phyloP scores from a whole-genome alignment of 2,329 filamentous ascomycete species.

The Diaporthe amygdali region DNA sequence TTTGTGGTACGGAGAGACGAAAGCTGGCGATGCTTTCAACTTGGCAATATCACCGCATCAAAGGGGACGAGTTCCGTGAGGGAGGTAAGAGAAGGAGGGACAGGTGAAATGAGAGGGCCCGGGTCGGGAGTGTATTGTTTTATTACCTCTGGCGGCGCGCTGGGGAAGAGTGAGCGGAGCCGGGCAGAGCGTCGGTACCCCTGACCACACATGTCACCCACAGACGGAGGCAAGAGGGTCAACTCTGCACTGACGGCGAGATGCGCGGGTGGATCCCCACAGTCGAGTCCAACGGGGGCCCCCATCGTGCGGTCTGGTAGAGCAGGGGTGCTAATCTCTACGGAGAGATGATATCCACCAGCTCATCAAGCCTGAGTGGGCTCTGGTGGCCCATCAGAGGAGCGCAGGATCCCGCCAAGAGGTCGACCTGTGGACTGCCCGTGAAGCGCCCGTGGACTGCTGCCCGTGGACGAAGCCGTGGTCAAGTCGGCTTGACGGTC shows the following conservation, averaged over 20 bases:
- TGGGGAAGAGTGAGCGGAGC: slow-evolving; percentile 4
- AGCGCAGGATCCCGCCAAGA: slow-evolving; percentile 12
- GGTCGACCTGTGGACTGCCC: neutral
- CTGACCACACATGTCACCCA: slow-evolving; percentile 12
- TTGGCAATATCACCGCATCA: slow-evolving; percentile 57
- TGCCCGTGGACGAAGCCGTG: neutral
- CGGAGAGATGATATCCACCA: slow-evolving; percentile 8
- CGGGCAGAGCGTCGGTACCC: slow-evolving; percentile 19
- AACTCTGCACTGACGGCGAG: slow-evolving; percentile 13
- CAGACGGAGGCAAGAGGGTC: neutral
- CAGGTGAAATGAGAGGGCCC: slow-evolving; percentile 38
- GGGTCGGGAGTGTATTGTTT: slow-evolving; percentile 43
- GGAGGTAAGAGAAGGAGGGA: slow-evolving; percentile 41
- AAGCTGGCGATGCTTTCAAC: slow-evolving; percentile 53
- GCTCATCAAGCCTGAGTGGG: slow-evolving; percentile 2
- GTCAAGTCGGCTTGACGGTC: neutral
- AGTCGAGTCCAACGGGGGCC: slow-evolving; percentile 12
- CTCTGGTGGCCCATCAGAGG: neutral
- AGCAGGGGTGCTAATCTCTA: slow-evolving; percentile 12
- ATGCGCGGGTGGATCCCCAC: slow-evolving; percentile 13
- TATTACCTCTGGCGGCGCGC: slow-evolving; percentile 38
- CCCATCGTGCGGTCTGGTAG: slow-evolving; percentile 3
- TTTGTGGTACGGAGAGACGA: slow-evolving; percentile 51
- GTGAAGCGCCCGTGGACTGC: neutral
- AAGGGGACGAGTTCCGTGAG: slow-evolving; percentile 47